phyloP scores from a whole-genome alignment of 2,329 filamentous ascomycete genomes.

The Ascomycota sp. region DNA sequence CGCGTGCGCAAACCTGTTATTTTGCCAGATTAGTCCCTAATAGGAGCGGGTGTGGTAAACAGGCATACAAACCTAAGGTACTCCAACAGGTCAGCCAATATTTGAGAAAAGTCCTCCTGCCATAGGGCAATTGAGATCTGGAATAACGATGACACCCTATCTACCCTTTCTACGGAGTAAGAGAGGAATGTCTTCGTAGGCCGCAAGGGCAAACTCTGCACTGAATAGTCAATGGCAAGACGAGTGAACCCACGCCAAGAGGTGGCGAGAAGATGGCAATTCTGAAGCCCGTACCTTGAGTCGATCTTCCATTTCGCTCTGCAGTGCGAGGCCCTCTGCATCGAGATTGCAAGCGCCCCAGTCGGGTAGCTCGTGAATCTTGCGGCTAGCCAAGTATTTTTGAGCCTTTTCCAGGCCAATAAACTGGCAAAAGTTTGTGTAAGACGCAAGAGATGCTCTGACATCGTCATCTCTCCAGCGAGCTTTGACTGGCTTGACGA shows the following conservation, averaged over 20 bases:
- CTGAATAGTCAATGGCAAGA: background rate
- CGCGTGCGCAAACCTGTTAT: conserved; percentile 55
- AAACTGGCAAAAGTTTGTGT: conserved; percentile 56
- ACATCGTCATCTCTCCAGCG: conserved; percentile 58
- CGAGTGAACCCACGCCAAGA: background rate
- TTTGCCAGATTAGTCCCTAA: background rate
- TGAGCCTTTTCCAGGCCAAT: conserved; percentile 63
- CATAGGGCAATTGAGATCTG: conserved; percentile 61
- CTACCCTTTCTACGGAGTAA: conserved; percentile 74
- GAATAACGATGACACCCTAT: conserved; percentile 49
- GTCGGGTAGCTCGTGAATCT: conserved; percentile 55
- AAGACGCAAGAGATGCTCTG: conserved; percentile 45
- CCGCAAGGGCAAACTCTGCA: conserved; percentile 50
- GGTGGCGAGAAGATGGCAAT: conserved; percentile 1
- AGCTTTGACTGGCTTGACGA: conserved; percentile 60
- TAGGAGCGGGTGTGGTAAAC: background rate
- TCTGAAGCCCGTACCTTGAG: conserved; percentile 33
- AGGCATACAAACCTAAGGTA: conserved; percentile 39
- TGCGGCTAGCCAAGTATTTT: conserved; percentile 49
- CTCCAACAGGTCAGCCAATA: conserved; percentile 69
- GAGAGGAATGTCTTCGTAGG: conserved; percentile 81
- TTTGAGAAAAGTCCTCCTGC: conserved; percentile 57
- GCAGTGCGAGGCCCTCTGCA: conserved; percentile 54
- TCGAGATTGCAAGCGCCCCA: conserved; percentile 66
- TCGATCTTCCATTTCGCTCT: conserved; percentile 55